Evolutionary conservation across 2,329 filamentous ascomycete genomes (phyloP).

Genomic region (Cordyceps militaris): DNA sequence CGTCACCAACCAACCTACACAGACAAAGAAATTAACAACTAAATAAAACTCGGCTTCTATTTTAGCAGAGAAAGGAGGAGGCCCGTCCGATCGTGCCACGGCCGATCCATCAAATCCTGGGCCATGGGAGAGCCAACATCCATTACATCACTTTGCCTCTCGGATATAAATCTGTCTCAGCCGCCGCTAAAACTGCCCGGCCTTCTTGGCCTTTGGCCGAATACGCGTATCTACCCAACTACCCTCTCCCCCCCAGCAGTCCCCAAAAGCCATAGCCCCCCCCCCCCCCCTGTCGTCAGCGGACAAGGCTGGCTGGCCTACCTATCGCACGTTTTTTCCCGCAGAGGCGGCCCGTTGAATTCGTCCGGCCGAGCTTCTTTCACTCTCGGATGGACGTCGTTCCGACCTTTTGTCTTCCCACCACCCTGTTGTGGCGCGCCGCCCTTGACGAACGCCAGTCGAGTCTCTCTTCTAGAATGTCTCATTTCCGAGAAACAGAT

Average conservation of each 20-base stretch:
- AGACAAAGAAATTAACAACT: no score
- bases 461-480: background rate
- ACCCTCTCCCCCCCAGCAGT: no score
- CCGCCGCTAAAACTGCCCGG: no score
- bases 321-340: background rate
- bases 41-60: no score
- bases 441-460: no score
- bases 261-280: background rate
- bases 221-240: slow-evolving; percentile 11
- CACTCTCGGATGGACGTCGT: background rate
- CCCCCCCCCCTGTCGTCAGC: background rate
- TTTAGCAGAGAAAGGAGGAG: no score
- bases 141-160: no score
- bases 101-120: no score
- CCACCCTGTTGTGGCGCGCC: background rate
- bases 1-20: no score
- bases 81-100: no score
- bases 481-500: background rate
- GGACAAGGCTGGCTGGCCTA: background rate
- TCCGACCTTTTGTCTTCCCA: background rate
- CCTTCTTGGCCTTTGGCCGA: background rate
- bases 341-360: background rate
- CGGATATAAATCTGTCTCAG: no score
- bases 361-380: background rate
- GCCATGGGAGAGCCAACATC: no score